Percentiles rank a stretch among this genome's conserved stretches.
phyloP scores from a whole-genome alignment of 2,329 filamentous ascomycete genomes.

The Colletotrichum noveboracense region DNA sequence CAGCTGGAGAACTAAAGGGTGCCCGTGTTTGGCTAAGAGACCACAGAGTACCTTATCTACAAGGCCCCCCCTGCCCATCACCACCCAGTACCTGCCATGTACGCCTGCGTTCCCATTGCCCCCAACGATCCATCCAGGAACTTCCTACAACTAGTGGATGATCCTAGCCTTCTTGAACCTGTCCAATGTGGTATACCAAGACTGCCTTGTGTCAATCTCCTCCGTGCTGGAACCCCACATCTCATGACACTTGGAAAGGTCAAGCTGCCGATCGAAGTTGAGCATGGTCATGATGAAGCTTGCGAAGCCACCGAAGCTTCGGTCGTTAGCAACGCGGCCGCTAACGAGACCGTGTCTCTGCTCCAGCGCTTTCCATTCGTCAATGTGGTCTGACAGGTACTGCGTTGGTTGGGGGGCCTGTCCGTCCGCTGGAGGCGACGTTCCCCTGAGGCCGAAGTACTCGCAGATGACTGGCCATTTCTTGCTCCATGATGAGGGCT shows the following conservation, averaged over 20 bases:
- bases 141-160: slow-evolving; percentile 29
- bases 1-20: neutral
- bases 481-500: slow-evolving; percentile 40
- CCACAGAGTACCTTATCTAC: neutral
- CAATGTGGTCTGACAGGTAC: slow-evolving; percentile 34
- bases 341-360: slow-evolving; percentile 34
- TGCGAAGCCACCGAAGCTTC: slow-evolving; percentile 33
- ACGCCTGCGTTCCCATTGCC: neutral
- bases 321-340: slow-evolving; percentile 34
- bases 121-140: neutral
- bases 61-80: neutral
- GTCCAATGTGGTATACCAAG: slow-evolving; percentile 37
- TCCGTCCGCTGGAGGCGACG: slow-evolving; percentile 30
- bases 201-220: slow-evolving; percentile 31
- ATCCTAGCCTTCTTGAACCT: slow-evolving; percentile 35
- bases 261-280: slow-evolving; percentile 38
- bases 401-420: slow-evolving; percentile 20
- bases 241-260: slow-evolving; percentile 34
- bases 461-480: slow-evolving; percentile 52
- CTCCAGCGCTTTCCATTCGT: slow-evolving; percentile 36
- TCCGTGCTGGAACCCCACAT: slow-evolving; percentile 34
- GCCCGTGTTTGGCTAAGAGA: neutral
- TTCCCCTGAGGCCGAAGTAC: slow-evolving; percentile 50
- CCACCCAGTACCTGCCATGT: neutral
- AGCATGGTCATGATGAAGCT: slow-evolving; percentile 36